These are phyloP conservation scores for Fusarium sp. DNA, from an alignment of 2,329 filamentous ascomycete species.

Conservation along the genomic window DNA sequence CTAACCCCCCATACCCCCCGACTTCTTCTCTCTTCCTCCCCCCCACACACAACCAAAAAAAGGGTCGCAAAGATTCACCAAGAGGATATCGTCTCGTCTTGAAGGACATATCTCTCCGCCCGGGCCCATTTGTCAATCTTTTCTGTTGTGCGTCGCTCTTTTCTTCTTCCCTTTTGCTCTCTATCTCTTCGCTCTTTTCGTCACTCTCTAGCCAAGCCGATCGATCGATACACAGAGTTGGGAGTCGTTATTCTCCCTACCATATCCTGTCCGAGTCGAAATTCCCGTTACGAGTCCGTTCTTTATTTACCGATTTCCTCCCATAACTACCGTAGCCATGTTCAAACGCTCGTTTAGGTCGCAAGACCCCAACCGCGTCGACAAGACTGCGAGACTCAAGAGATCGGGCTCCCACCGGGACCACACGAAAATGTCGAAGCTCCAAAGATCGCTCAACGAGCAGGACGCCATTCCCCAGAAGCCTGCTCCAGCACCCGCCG, in stretches of 20 bases:
- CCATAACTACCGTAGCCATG: constrained; percentile 65
- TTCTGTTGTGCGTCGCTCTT: constrained; percentile 51
- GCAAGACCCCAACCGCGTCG: constrained; percentile 77
- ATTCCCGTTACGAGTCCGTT: constrained; percentile 41
- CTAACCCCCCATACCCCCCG: constrained; percentile 20
- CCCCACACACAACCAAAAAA: constrained; percentile 63
- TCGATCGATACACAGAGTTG: constrained; percentile 37
- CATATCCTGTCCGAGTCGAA: constrained; percentile 12
- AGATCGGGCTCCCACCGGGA: constrained; percentile 68
- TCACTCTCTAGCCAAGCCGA: constrained; percentile 58
- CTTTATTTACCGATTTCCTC: constrained; percentile 37
- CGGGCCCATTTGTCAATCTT: constrained; percentile 62
- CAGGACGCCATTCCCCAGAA: constrained; percentile 51
- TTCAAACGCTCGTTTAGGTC: constrained; percentile 92
- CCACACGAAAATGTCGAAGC: constrained; percentile 81
- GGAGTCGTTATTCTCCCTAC: constrained; percentile 26
- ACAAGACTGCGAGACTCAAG: constrained; percentile 88
- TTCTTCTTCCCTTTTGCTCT: constrained; percentile 43
- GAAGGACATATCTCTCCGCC: constrained; percentile 58
- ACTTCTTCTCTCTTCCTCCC: constrained; percentile 53
- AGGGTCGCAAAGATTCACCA: constrained; percentile 67
- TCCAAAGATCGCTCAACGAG: constrained; percentile 82
- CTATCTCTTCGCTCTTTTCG: constrained; percentile 59
- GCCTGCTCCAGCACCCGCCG: constrained; percentile 29
- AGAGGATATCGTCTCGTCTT: constrained; percentile 62